Conservation (phyloP, 768 basidiomycete species). For the Panus rudis region DNA sequence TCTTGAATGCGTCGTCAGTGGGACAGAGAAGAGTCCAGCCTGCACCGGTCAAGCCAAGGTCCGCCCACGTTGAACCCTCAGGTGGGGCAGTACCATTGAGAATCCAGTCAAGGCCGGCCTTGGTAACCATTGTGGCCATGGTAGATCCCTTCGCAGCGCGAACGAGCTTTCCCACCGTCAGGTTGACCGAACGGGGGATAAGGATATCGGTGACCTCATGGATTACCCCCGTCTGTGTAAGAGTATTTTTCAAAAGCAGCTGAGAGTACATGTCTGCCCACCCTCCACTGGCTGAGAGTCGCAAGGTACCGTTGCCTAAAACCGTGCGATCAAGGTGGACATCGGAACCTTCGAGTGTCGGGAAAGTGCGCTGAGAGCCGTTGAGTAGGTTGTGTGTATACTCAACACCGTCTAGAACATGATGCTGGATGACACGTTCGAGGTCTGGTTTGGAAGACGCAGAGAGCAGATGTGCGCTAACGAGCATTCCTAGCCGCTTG, state of each 20-base stretch:
- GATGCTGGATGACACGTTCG: conserved; percentile 81
- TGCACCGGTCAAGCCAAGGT: conserved; percentile 35
- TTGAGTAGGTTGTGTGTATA: conserved; percentile 58
- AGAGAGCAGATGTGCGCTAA: conserved; percentile 79
- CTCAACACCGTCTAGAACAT: conserved; percentile 67
- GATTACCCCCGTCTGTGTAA: conserved; percentile 86
- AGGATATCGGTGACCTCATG: conserved; percentile 83
- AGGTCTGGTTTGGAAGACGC: conserved; percentile 75
- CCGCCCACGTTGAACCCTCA: conserved; percentile 59
- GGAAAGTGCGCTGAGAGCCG: conserved; percentile 65
- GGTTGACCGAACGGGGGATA: conserved; percentile 79
- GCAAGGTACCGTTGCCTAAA: conserved; percentile 35
- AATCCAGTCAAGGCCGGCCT: conserved; percentile 87
- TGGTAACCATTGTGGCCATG: conserved; percentile 77
- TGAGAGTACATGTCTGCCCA: conserved; percentile 66
- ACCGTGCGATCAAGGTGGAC: conserved; percentile 56
- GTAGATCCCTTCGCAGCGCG: conserved; percentile 84
- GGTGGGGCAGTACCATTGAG: conserved; percentile 80
- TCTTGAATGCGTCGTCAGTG: conserved; percentile 86
- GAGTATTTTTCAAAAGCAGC: conserved; percentile 52
- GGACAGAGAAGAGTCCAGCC: conserved; percentile 92
- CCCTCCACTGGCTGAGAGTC: conserved; percentile 63
- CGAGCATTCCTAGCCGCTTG: conserved; percentile 72
- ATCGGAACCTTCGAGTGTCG: conserved; percentile 82
- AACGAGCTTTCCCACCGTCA: conserved; percentile 86